Percentiles rank a stretch among this genome's conserved stretches.
Evolutionary conservation across 345 rosid species (phyloP).

Genomic region (Raphanus sativus): DNA sequence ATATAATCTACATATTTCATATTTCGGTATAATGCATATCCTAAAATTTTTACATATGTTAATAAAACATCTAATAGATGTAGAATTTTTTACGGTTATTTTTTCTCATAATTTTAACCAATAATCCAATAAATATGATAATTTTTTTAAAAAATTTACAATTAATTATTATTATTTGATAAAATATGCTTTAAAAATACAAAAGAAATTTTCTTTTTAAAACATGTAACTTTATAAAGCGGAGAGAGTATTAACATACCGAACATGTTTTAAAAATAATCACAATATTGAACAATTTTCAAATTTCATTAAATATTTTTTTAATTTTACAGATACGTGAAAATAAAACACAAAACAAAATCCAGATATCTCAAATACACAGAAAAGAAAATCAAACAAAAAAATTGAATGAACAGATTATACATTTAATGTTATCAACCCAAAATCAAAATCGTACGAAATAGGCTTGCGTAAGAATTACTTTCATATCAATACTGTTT

Average conservation of each 20-base stretch:
- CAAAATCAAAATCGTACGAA: not conserved
- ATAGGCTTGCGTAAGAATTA: not conserved
- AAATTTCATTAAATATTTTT: not conserved
- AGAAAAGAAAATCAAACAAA: not conserved
- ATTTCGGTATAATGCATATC: too few relatives aligned
- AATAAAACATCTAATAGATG: too few relatives aligned
- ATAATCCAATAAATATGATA: too few relatives aligned
- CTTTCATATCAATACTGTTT: not conserved
- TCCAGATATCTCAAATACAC: not conserved
- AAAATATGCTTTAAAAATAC: too few relatives aligned
- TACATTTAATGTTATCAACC: not conserved
- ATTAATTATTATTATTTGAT: too few relatives aligned
- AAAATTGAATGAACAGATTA: not conserved
- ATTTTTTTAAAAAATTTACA: too few relatives aligned
- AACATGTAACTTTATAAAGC: too few relatives aligned
- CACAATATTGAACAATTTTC: not conserved
- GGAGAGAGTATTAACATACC: not conserved
- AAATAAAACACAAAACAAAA: not conserved
- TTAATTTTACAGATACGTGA: not conserved
- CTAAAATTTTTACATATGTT: too few relatives aligned
- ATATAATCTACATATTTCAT: too few relatives aligned
- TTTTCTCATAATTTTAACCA: too few relatives aligned
- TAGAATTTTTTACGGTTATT: too few relatives aligned
- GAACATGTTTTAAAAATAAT: not conserved
- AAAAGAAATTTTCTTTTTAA: too few relatives aligned